These are phyloP conservation scores for Blastobotrys americana DNA, from an alignment of 805 yeast genomes.

Conservation along the genomic window DNA sequence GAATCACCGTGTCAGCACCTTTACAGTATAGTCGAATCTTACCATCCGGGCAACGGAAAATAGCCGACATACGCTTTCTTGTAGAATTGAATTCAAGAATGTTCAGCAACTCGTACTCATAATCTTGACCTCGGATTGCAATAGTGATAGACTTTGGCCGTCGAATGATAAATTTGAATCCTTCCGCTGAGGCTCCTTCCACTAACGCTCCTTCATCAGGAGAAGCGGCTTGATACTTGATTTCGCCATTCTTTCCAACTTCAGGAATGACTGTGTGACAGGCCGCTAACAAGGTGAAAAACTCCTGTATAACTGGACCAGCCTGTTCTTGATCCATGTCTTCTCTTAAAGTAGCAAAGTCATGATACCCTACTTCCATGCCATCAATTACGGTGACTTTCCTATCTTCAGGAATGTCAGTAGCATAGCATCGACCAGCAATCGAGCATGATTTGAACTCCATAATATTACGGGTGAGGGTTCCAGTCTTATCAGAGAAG, in stretches of 20 bases:
- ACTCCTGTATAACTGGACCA: conserved; percentile 54
- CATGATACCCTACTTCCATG: conserved; percentile 68
- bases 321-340: conserved; percentile 33
- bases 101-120: conserved; percentile 71
- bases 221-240: conserved; percentile 96
- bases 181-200: conserved; percentile 87
- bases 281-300: conserved; percentile 75
- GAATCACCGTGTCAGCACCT: conserved; percentile 95
- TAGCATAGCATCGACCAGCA: conserved; percentile 85
- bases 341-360: conserved; percentile 53
- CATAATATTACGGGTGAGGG: conserved; percentile 93
- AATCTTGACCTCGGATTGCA: conserved; percentile 44
- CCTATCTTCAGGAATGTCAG: conserved; percentile 85
- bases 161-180: conserved; percentile 77
- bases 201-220: conserved; percentile 99
- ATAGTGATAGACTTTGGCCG: conserved; percentile 76
- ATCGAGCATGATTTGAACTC: conserved; percentile 90
- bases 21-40: conserved; percentile 80
- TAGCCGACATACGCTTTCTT: conserved; percentile 94
- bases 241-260: conserved; percentile 37
- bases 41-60: conserved; percentile 92
- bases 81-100: conserved; percentile 97
- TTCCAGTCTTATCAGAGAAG: conserved; percentile 96
- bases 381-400: conserved; percentile 69
- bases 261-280: conserved; percentile 99